phyloP scores from a whole-genome alignment of 768 basidiomycete genomes.

The Clavulina sp. region DNA sequence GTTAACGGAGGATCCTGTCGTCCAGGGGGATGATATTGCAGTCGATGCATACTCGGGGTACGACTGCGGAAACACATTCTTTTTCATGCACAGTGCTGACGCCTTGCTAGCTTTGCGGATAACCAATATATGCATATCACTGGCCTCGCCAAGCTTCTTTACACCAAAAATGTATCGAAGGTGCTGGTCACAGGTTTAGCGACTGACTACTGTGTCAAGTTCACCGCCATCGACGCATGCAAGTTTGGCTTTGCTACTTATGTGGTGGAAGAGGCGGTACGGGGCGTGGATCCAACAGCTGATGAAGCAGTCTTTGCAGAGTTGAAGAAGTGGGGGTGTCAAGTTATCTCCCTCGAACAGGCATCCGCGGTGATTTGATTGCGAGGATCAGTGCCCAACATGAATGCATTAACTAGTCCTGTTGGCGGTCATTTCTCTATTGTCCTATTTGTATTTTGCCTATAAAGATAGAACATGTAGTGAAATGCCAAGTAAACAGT shows the following conservation, averaged over 20 bases:
- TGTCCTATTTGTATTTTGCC: no score
- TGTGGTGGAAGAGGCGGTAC: constrained; percentile 13
- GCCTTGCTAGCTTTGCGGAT: constrained; percentile 30
- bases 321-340: constrained; percentile 6
- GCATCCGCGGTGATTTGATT: no score
- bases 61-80: background rate
- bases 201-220: constrained; percentile 62
- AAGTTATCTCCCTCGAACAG: background rate
- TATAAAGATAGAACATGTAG: no score
- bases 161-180: constrained; percentile 30
- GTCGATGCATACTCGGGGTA: constrained; percentile 66
- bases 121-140: constrained; percentile 33
- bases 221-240: constrained; percentile 35
- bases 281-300: constrained; percentile 25
- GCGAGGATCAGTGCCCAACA: no score
- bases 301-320: constrained; percentile 1
- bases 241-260: constrained; percentile 28
- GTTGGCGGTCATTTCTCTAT: no score
- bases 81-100: background rate
- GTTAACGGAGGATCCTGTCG: background rate
- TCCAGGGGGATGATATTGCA: constrained; percentile 32
- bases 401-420: no score
- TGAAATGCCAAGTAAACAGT: no score
- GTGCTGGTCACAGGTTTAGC: constrained; percentile 54
- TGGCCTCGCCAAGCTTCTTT: constrained; percentile 28